Percentiles rank a stretch among this genome's conserved stretches.
phyloP scores from a whole-genome alignment of 345 rosid species.

The Linum tenue region DNA sequence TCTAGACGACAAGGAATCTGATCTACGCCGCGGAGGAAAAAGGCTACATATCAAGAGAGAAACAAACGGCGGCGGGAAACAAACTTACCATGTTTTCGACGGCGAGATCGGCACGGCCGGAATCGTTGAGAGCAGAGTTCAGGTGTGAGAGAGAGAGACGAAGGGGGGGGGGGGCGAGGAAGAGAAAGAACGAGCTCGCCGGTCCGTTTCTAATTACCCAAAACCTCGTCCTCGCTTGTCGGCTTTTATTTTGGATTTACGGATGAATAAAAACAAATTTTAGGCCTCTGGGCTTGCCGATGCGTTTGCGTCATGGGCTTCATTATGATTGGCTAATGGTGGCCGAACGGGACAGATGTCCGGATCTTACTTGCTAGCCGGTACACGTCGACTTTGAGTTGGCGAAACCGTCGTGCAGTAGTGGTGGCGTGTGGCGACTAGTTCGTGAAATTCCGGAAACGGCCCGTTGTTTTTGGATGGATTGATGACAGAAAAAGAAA shows the following conservation, averaged over 20 bases:
- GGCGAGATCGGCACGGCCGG: not conserved
- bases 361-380: not conserved
- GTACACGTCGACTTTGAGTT: not conserved
- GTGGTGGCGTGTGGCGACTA: not conserved
- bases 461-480: not conserved
- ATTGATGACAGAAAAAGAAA: not conserved
- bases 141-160: too few relatives aligned
- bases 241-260: not conserved
- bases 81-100: not conserved
- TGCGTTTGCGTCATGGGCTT: not conserved
- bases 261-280: too few relatives aligned
- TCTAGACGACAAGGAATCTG: not conserved
- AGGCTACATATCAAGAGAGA: too few relatives aligned
- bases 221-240: not conserved
- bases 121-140: too few relatives aligned
- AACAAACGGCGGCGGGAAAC: too few relatives aligned
- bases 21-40: not conserved
- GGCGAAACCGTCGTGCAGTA: not conserved
- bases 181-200: too few relatives aligned
- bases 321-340: not conserved
- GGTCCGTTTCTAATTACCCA: too few relatives aligned
- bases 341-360: not conserved
- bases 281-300: not conserved
- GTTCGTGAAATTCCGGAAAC: not conserved
- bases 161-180: too few relatives aligned